phyloP scores from a whole-genome alignment of 331 rosid genomes.

The Dryas integrifolia region DNA sequence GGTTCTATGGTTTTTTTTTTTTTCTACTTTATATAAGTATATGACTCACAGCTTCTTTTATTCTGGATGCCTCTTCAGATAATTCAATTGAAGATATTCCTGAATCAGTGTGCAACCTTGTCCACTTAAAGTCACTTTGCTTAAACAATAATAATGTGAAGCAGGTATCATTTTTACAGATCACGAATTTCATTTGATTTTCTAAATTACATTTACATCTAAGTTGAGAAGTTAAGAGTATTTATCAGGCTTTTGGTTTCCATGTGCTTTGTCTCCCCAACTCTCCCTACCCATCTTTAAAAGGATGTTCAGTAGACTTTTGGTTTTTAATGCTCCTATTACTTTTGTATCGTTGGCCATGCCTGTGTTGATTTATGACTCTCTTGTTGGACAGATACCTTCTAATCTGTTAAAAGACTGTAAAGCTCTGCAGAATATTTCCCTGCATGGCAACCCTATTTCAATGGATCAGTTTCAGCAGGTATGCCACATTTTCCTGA shows the following conservation, averaged over 20 bases:
- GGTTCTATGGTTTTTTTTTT: slow-evolving; percentile 15
- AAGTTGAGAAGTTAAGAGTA: background rate
- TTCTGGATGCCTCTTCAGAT: slow-evolving; percentile 55
- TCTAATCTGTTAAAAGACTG: slow-evolving; percentile 75
- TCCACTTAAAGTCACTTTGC: slow-evolving; percentile 80
- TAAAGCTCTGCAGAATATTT: slow-evolving; percentile 80
- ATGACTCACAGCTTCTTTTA: slow-evolving; percentile 22
- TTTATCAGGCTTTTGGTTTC: background rate
- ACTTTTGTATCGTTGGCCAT: background rate
- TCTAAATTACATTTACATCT: background rate
- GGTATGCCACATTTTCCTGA: slow-evolving; percentile 37
- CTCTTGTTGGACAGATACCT: slow-evolving; percentile 59
- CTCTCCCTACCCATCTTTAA: background rate
- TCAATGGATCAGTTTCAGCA: slow-evolving; percentile 96
- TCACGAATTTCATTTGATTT: background rate
- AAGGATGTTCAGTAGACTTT: background rate
- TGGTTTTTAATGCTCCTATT: too few species aligned
- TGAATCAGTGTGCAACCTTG: slow-evolving; percentile 76
- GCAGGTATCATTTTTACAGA: slow-evolving; percentile 43
- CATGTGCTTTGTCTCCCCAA: background rate
- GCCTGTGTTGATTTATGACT: slow-evolving; percentile 9
- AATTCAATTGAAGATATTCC: slow-evolving; percentile 83
- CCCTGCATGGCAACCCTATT: slow-evolving; percentile 90
- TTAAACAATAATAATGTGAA: slow-evolving; percentile 77
- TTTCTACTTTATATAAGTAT: too few species aligned